phyloP scores from a whole-genome alignment of 164 flowering plant species.

The Taxillus chinensis region DNA sequence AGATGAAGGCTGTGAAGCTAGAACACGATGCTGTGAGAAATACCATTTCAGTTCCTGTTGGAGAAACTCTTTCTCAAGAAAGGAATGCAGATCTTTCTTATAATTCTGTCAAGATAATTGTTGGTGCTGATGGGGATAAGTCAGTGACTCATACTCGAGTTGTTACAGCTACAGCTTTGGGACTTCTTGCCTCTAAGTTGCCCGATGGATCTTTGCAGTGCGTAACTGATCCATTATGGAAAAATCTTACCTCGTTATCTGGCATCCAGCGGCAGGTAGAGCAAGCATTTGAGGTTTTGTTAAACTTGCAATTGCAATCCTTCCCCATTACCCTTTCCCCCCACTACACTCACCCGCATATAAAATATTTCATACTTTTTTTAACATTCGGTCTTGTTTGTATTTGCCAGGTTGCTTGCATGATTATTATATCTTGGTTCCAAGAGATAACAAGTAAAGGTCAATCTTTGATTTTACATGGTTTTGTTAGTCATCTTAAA shows the following conservation, averaged over 20 bases:
- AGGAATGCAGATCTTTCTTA: constrained; percentile 46
- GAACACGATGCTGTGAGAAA: constrained; percentile 40
- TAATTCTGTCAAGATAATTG: constrained; percentile 50
- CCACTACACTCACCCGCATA: too few relatives aligned
- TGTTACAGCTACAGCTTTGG: constrained; percentile 74
- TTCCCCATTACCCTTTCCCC: background rate
- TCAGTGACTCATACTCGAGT: constrained; percentile 89
- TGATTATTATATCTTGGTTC: constrained; percentile 89
- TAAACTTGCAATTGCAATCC: background rate
- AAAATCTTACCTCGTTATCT: constrained; percentile 61
- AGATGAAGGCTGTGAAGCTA: constrained; percentile 79
- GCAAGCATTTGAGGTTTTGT: background rate
- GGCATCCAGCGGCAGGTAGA: constrained; percentile 95
- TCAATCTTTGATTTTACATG: constrained; percentile 17
- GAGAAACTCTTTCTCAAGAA: constrained; percentile 29
- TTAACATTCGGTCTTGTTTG: background rate
- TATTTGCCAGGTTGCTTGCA: constrained; percentile 62
- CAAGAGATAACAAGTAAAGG: constrained; percentile 49
- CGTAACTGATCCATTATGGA: constrained; percentile 66
- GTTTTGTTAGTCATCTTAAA: constrained; percentile 31
- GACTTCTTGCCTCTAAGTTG: constrained; percentile 72
- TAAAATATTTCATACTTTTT: background rate
- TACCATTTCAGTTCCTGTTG: constrained; percentile 26
- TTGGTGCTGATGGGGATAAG: constrained; percentile 83
- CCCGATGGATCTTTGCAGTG: constrained; percentile 37